These are phyloP conservation scores for Singerocomus rubriflavus DNA, from an alignment of 1,284 basidiomycete genomes.

Conservation along the genomic window DNA sequence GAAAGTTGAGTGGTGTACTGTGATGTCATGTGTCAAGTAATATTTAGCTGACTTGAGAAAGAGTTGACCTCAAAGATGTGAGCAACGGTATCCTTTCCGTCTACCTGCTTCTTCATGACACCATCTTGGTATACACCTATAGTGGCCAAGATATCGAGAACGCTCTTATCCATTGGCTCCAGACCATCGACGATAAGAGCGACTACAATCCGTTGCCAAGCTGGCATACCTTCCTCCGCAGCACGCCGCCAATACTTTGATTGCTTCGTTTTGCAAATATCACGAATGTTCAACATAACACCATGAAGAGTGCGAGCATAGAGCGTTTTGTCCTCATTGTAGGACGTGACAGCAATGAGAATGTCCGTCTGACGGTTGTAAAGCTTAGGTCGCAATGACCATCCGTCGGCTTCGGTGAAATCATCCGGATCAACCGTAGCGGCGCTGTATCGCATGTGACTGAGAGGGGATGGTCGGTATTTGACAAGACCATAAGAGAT, in stretches of 20 bases:
- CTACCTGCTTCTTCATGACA: constrained; percentile 93
- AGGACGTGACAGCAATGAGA: constrained; percentile 88
- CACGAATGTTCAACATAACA: constrained; percentile 97
- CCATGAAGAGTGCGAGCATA: constrained; percentile 92
- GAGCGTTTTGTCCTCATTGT: constrained; percentile 91
- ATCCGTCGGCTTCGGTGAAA: constrained; percentile 79
- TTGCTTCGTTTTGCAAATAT: constrained; percentile 95
- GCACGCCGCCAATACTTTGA: constrained; percentile 90
- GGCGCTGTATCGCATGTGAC: constrained; percentile 90
- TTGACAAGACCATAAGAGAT: constrained; percentile 1
- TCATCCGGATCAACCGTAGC: constrained; percentile 96
- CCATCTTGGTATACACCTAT: constrained; percentile 92
- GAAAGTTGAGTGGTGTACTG: constrained; percentile 92
- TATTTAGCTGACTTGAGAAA: not conserved
- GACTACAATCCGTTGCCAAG: constrained; percentile 93
- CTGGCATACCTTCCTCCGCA: constrained; percentile 84
- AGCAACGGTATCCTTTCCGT: constrained; percentile 90
- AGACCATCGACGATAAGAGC: constrained; percentile 93
- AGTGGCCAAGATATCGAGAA: constrained; percentile 84
- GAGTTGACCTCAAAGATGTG: constrained; percentile 81
- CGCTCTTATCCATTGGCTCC: constrained; percentile 94
- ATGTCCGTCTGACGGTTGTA: constrained; percentile 92
- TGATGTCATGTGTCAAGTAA: constrained; percentile 10
- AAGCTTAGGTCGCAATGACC: constrained; percentile 77
- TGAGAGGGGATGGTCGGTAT: constrained; percentile 29